Percentiles rank a stretch among this genome's conserved stretches.
phyloP scores from a whole-genome alignment of 805 yeast species.

The Starmerella tilneyi region DNA sequence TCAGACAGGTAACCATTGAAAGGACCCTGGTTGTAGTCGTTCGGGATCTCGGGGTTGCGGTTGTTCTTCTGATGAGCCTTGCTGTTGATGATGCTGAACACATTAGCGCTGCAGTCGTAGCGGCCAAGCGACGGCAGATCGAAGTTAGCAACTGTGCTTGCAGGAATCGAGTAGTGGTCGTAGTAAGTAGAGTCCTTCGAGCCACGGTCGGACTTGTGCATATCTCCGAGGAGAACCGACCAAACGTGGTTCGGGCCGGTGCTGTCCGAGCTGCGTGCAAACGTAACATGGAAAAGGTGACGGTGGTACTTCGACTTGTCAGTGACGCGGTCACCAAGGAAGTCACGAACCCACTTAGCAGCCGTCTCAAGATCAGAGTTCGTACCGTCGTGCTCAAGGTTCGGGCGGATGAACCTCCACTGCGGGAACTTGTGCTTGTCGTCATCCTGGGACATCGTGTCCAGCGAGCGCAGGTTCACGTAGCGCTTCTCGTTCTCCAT shows the following conservation, averaged over 20 bases:
- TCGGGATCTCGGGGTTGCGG: constrained; percentile 20
- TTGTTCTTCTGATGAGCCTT: constrained; percentile 23
- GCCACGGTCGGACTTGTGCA: constrained; percentile 36
- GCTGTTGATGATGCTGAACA: constrained; percentile 37
- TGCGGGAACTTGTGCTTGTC: constrained; percentile 38
- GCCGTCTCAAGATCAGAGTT: constrained; percentile 40
- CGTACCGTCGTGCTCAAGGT: constrained; percentile 46
- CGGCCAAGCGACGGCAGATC: constrained; percentile 42
- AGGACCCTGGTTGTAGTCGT: constrained; percentile 26
- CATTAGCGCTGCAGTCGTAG: constrained; percentile 42
- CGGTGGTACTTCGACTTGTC: constrained; percentile 39
- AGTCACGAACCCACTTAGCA: constrained; percentile 39
- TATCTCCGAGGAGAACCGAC: constrained; percentile 41
- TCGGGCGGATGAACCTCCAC: constrained; percentile 46
- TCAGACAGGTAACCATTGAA: constrained; percentile 25
- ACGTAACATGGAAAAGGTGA: constrained; percentile 40
- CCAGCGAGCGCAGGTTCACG: constrained; percentile 41
- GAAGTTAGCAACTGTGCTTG: constrained; percentile 45
- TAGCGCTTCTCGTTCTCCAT: constrained; percentile 33
- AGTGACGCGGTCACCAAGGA: constrained; percentile 35
- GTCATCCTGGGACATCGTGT: constrained; percentile 37
- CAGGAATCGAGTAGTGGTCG: constrained; percentile 43
- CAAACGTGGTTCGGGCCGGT: constrained; percentile 38
- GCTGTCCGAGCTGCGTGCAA: constrained; percentile 42
- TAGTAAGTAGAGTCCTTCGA: constrained; percentile 41